Base-by-base conservation (phyloP, 768 basidiomycete genomes). In the Termitomyces eurrhizus region DNA sequence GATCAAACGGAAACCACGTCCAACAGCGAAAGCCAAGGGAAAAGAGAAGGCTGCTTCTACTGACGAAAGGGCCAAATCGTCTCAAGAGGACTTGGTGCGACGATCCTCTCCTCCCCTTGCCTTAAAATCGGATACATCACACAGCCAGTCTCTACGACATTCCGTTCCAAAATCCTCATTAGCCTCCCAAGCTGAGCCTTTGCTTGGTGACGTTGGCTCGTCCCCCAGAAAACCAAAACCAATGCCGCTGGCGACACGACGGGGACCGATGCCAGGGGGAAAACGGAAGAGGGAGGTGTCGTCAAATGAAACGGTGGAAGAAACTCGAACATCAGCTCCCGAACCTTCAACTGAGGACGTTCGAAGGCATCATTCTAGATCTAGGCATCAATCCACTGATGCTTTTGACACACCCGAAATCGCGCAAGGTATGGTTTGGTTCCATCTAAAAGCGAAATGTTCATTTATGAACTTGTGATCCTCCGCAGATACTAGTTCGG, bases 211-310 rank as follows among this genome's bases (percentile, higher is more conserved):
- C 8, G 36, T 42, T 35, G 26, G 6, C 4, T 24, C 32, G 24
- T 52, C 55, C 16, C n/a, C 16, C 16, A 54, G n/a, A 26, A 65
- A 60, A 21, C 21, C 26, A 29, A 62, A 64, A 33, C 24, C 51
- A 24, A 37, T 16, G 7, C 46, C 41, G 7, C 13, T 55, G 51
- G 49, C 26, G 21, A 42, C 35, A 13, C 18, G 18, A 44, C 8
- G 45, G 21, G 21, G 24, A 3, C 14, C 53, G 59, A 35, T 14
- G 29, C 24, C 48, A 13, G 57, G 60, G 13, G 64, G 56, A 49
- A 71, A 71, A 52, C 64, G 70, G 26, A 71, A 71, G 59, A 60
- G 70, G n/a, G 50, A 62, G 1, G 59, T 58, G 8, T 63, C 68
- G 16, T 54, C 60, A 9, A 45, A 42, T 33, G 61, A 64, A 42